phyloP scores from a whole-genome alignment of 2,329 filamentous ascomycete genomes.

The Arthrobotrys sphaeroides region DNA sequence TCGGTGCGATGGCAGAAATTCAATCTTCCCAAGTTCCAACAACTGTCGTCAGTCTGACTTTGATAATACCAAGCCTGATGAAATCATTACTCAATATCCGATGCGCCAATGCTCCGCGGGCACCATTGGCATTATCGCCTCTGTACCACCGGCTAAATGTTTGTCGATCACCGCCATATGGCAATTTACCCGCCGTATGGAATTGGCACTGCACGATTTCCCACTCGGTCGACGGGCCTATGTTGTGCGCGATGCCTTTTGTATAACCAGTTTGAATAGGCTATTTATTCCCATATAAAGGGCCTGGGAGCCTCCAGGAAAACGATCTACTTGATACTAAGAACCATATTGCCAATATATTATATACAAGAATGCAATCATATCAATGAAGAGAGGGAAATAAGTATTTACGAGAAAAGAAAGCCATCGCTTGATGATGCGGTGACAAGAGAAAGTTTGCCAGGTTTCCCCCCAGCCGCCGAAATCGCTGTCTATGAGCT shows the following conservation, averaged over 20 bases:
- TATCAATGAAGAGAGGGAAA: conserved; percentile 6
- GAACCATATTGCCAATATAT: conserved; percentile 24
- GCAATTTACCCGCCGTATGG: conserved; percentile 15
- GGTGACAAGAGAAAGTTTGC: not conserved
- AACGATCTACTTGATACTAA: not conserved
- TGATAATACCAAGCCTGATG: conserved; percentile 8
- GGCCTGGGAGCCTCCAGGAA: not conserved
- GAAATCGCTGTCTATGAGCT: conserved; percentile 11
- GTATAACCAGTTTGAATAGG: conserved; percentile 21
- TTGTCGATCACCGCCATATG: conserved; percentile 3
- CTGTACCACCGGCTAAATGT: conserved; percentile 11
- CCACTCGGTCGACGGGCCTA: not conserved
- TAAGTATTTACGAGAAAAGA: conserved; percentile 37
- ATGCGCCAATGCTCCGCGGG: conserved; percentile 9
- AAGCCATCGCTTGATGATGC: not conserved
- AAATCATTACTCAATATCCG: conserved; percentile 12
- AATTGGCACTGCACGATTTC: not conserved
- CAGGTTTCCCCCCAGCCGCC: conserved; percentile 7
- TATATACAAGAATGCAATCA: conserved; percentile 35
- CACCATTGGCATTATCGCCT: conserved; percentile 4
- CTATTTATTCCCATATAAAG: conserved; percentile 29
- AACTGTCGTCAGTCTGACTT: not conserved
- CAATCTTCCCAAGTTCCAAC: not conserved
- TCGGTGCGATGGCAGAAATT: conserved; percentile 4
- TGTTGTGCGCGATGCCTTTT: not conserved